Evolutionary conservation across 2,329 filamentous ascomycete species (phyloP), one percentile per base, ranked within the genome.

Genomic region (Epichloe bromicola): DNA sequence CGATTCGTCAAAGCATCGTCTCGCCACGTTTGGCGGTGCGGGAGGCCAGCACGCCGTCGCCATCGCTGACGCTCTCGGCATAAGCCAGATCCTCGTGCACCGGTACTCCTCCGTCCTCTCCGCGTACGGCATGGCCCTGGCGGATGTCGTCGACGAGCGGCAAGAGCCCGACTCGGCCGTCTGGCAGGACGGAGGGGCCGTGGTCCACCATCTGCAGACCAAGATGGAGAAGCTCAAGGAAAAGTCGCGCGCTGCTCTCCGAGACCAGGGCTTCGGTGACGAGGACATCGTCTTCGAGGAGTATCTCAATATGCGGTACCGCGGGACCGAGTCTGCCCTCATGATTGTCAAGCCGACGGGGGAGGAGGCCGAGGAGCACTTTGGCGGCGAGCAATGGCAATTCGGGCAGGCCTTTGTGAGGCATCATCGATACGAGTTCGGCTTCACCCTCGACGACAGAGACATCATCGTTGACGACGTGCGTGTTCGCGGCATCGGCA

Each of bases 391-490:
- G 23, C 78, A 83, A 8, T 94, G 86, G 86, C 85, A 83, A 1
- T 96, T 90, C 67, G 88, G 84, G 3, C 79, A 83, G 57, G 89
- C 88, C 0, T 96, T 97, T 60, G 74, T 94, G 34, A 81, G 82
- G 59, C 88, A 95, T 58, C 90, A 96, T 62, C 83, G 88, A 49
- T 89, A 93, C 62, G 90, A 96, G 62, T 96, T 96, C 62, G 89
- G 89, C 0, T 96, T 96, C 61, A 94, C 86, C 0, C 72, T 96
- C 2, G 75, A 79, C 23, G 86, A 94, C 53, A 76, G 89, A 51
- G 88, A 95, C 58, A 87, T 95, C 50, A 89, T 95, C 44, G 76
- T 96, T 7, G 90, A 95, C 55, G 90, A 95, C 64, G 86, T 95
- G 3, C 82, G 90, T 40, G 86, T 90, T 5, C 78, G 91, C 51